phyloP scores from a whole-genome alignment of 2,329 filamentous ascomycete genomes.

The Apiospora kogelbergensis region DNA sequence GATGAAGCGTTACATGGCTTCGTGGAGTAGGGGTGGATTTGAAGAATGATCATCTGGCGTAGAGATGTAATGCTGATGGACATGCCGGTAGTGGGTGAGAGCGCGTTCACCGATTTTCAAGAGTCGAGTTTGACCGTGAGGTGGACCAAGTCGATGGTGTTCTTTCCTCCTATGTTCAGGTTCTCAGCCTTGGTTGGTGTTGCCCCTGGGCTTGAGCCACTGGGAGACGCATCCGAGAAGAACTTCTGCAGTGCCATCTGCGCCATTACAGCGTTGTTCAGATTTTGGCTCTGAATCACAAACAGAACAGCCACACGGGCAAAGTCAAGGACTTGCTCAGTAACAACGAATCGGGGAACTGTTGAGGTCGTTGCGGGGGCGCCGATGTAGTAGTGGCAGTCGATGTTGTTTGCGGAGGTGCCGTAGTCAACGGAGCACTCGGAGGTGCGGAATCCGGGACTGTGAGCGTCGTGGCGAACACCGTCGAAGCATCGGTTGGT shows the following conservation, averaged over 20 bases:
- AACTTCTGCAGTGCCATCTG: conserved; percentile 56
- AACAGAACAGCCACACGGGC: conserved; percentile 62
- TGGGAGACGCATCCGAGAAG: conserved; percentile 42
- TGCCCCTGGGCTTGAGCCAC: conserved; percentile 21
- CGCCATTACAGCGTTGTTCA: conserved; percentile 51
- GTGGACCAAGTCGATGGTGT: conserved; percentile 47
- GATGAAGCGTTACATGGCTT: background rate
- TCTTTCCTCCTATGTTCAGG: conserved; percentile 42
- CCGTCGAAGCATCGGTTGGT: conserved; percentile 18
- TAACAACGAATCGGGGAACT: conserved; percentile 45
- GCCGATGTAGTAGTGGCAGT: conserved; percentile 24
- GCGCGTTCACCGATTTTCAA: background rate
- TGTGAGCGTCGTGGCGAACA: background rate
- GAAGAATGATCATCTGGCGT: background rate
- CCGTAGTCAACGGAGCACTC: background rate
- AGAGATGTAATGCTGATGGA: background rate
- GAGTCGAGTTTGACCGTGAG: conserved; percentile 28
- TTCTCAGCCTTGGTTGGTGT: conserved; percentile 38
- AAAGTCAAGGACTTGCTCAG: conserved; percentile 62
- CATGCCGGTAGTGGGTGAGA: background rate
- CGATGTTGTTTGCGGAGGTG: conserved; percentile 16
- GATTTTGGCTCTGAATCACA: conserved; percentile 55
- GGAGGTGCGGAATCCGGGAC: background rate
- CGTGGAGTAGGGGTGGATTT: background rate
- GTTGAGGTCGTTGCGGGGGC: conserved; percentile 25